phyloP scores from a whole-genome alignment of 1,139 yeast species.

The Magnusiomyces tetraspermus region DNA sequence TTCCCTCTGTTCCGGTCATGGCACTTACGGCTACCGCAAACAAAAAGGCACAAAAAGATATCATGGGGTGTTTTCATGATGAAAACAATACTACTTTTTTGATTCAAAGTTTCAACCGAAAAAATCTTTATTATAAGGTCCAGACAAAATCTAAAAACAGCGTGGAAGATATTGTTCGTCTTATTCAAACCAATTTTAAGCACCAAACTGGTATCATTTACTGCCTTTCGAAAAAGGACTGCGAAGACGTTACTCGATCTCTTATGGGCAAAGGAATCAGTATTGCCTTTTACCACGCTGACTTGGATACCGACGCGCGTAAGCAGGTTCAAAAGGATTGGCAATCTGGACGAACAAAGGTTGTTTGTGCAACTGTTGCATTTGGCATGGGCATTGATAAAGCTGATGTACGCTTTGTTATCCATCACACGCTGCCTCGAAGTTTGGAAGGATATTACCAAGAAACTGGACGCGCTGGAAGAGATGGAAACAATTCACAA shows the following conservation, averaged over 20 bases:
- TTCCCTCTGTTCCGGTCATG: conserved; percentile 80
- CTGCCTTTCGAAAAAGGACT: conserved; percentile 80
- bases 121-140: conserved; percentile 75
- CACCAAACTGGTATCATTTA: conserved; percentile 81
- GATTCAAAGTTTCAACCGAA: conserved; percentile 74
- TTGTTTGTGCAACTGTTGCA: conserved; percentile 94
- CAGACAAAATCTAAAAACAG: conserved; percentile 48
- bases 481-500: conserved; percentile 77
- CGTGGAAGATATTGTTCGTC: conserved; percentile 46
- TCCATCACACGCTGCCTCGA: conserved; percentile 82
- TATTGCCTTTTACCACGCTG: conserved; percentile 85
- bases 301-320: conserved; percentile 74
- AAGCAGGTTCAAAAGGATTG: conserved; percentile 61
- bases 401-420: conserved; percentile 86
- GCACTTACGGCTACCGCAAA: conserved; percentile 98
- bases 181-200: conserved; percentile 44
- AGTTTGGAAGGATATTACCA: conserved; percentile 93
- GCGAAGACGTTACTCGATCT: conserved; percentile 70
- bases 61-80: conserved; percentile 34
- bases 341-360: conserved; percentile 65
- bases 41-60: conserved; percentile 80
- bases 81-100: conserved; percentile 42
- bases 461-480: conserved; percentile 98
- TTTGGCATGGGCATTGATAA: conserved; percentile 99
- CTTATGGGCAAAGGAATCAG: conserved; percentile 52